These are phyloP conservation scores for Piper betle DNA, from an alignment of 164 flowering plant species.

Conservation along the genomic window DNA sequence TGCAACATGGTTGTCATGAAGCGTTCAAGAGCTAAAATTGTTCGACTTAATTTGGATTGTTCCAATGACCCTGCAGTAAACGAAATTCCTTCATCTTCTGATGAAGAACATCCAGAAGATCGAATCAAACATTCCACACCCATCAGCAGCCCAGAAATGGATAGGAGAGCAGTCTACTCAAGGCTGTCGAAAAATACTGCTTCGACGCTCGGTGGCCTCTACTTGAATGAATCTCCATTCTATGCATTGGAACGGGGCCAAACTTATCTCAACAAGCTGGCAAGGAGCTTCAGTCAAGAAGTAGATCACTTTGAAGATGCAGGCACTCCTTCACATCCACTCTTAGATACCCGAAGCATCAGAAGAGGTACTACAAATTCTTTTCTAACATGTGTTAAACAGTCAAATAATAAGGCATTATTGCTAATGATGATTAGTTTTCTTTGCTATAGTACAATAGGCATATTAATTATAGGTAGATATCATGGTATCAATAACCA, in stretches of 20 bases:
- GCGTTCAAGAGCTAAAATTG: conserved; percentile 57
- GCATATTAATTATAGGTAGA: too few species aligned
- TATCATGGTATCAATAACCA: too few species aligned
- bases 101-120: conserved; percentile 13
- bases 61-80: conserved; percentile 27
- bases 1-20: conserved; percentile 84
- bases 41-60: conserved; percentile 61
- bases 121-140: conserved; percentile 15
- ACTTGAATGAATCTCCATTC: conserved; percentile 30
- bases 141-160: conserved; percentile 58
- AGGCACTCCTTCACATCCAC: conserved; percentile 8
- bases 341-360: not conserved
- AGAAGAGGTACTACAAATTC: conserved; percentile 5
- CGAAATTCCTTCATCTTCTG: conserved; percentile 9
- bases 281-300: conserved; percentile 8
- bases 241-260: conserved; percentile 48
- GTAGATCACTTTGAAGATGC: conserved; percentile 9
- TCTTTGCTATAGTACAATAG: too few species aligned
- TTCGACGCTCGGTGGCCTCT: conserved; percentile 17
- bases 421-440: too few species aligned
- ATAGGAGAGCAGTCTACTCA: conserved; percentile 27
- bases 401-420: too few species aligned
- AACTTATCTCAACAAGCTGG: conserved; percentile 34
- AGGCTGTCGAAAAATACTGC: conserved; percentile 32
- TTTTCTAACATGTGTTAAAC: too few species aligned